Conservation (phyloP, 306 rosid genomes). For the Dryas alaskensis region DNA sequence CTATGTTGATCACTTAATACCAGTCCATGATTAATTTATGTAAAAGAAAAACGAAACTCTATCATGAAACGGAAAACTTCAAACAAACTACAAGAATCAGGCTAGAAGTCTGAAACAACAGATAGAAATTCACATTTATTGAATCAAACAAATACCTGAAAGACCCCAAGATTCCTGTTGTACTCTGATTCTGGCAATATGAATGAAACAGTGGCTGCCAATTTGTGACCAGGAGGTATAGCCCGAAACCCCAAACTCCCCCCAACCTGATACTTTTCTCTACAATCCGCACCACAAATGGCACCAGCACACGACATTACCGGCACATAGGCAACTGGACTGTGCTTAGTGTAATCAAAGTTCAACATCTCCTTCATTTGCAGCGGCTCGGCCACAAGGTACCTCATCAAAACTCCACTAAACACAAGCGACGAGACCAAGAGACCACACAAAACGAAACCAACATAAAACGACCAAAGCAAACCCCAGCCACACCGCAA, state of each 20-base stretch:
- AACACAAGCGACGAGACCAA: constrained; percentile 48
- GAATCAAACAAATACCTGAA: constrained; percentile 54
- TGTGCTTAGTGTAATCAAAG: constrained; percentile 62
- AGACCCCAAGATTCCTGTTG: constrained; percentile 76
- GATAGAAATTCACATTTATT: constrained; percentile 6
- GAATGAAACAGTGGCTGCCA: constrained; percentile 44
- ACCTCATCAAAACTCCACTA: constrained; percentile 50
- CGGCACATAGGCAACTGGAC: constrained; percentile 70
- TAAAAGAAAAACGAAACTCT: neutral
- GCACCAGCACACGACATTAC: constrained; percentile 40
- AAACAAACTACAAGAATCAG: neutral
- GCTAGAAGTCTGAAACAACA: neutral
- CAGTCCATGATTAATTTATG: neutral
- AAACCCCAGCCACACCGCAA: constrained; percentile 66
- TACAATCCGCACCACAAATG: constrained; percentile 35
- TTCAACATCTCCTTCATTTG: constrained; percentile 55
- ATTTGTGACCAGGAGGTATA: constrained; percentile 50
- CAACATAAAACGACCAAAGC: constrained; percentile 55
- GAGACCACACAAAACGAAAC: constrained; percentile 45
- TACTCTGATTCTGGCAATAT: constrained; percentile 72
- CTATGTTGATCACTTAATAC: neutral
- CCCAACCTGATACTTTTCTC: constrained; percentile 19
- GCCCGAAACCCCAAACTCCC: constrained; percentile 32
- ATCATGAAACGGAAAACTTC: neutral
- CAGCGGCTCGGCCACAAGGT: constrained; percentile 56